phyloP scores from a whole-genome alignment of 257 asterid species.

The Datura wrightii region DNA sequence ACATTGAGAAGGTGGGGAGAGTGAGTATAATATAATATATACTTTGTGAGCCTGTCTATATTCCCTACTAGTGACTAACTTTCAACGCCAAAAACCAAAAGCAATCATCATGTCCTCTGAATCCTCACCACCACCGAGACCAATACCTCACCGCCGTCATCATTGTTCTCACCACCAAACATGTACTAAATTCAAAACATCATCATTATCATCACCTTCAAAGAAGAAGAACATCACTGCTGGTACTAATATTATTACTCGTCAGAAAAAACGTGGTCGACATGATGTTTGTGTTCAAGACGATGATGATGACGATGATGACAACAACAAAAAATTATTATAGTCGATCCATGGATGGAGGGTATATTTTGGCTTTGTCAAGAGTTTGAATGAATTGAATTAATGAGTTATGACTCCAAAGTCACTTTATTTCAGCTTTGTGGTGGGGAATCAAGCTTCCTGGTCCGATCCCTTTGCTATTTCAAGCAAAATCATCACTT shows the following conservation, averaged over 20 bases:
- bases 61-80: not conserved
- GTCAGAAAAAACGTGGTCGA: constrained; percentile 28
- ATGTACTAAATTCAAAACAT: constrained; percentile 35
- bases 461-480: constrained; percentile 58
- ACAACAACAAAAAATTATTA: not conserved
- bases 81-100: constrained; percentile 42
- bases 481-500: constrained; percentile 26
- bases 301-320: not conserved
- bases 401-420: not conserved
- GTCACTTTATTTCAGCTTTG: constrained; percentile 27
- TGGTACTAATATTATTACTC: too few relatives aligned
- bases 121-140: constrained; percentile 35
- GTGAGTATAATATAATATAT: too few relatives aligned
- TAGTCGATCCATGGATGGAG: not conserved
- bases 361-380: not conserved
- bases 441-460: constrained; percentile 69
- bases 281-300: not conserved
- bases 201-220: constrained; percentile 34
- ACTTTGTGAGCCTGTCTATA: not conserved
- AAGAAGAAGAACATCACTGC: not conserved
- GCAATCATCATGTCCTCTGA: constrained; percentile 45
- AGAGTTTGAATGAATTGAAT: not conserved
- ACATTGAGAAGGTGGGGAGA: not conserved
- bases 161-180: constrained; percentile 46
- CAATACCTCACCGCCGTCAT: constrained; percentile 38